phyloP scores from a whole-genome alignment of 129 eudicot species.

The Centrapalus pauciflorus region DNA sequence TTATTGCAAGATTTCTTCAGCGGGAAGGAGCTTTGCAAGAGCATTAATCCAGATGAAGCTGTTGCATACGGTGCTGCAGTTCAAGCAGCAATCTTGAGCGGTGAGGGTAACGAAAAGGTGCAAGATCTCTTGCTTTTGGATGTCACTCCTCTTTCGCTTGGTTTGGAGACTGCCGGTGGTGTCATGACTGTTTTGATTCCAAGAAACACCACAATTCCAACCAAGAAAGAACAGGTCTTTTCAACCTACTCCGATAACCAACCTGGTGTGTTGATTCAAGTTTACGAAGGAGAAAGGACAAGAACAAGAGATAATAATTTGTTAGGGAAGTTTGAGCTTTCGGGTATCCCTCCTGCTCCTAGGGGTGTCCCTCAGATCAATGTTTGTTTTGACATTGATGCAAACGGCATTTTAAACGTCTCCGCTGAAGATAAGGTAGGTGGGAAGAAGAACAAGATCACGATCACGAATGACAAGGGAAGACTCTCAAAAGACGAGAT shows the following conservation, averaged over 20 bases:
- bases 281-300: slow-evolving; percentile 35
- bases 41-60: slow-evolving; percentile 37
- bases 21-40: slow-evolving; percentile 44
- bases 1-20: slow-evolving; percentile 35
- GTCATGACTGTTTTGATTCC: slow-evolving; percentile 37
- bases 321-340: slow-evolving; percentile 29
- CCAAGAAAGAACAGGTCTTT: no score
- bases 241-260: slow-evolving; percentile 39
- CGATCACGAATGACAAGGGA: slow-evolving; percentile 36
- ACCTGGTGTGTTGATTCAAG: slow-evolving; percentile 36
- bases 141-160: slow-evolving; percentile 33
- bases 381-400: slow-evolving; percentile 29
- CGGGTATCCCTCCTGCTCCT: slow-evolving; percentile 36
- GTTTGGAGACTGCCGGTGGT: slow-evolving; percentile 37
- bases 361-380: slow-evolving; percentile 35
- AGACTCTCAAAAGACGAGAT: slow-evolving; percentile 31
- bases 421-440: slow-evolving; percentile 34
- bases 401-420: slow-evolving; percentile 31
- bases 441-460: slow-evolving; percentile 36
- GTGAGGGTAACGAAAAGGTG: slow-evolving; percentile 33
- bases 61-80: slow-evolving; percentile 40
- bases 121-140: no score
- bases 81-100: slow-evolving; percentile 34
- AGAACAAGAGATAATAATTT: slow-evolving; percentile 34
- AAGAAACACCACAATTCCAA: slow-evolving; percentile 39